Base-by-base conservation (phyloP, 208 protist species). In the Trypanosoma vivax region DNA sequence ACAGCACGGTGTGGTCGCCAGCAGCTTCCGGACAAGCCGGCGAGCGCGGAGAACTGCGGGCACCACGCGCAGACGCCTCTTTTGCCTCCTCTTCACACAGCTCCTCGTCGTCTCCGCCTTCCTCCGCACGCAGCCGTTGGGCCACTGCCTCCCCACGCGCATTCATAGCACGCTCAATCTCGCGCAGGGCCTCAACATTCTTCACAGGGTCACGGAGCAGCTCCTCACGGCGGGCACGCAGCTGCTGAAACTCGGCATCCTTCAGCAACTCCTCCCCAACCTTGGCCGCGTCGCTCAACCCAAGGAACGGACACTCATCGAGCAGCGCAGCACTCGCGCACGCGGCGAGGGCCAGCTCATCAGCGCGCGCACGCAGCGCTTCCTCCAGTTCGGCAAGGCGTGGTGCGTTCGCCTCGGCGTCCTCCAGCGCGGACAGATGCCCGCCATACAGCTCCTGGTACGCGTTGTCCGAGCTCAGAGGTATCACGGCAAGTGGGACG, bases 301-400 rank as follows among this genome's bases (percentile, higher is more conserved):
- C 48, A 35, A 68, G 53, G n/a, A n/a, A n/a, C n/a, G n/a, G n/a
- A n/a, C n/a, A n/a, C n/a, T n/a, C n/a, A n/a, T n/a, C n/a, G n/a
- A 49, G 63, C 61, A 51, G 66, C 52, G 51, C 67, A 66, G 37
- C 50, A 58, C 40, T 19, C 25, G 29, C 13, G 13, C 11, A 38
- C 33, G 9, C 33, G 13, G 39, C 40, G 1, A 60, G 30, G 2
- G 68, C 73, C 0, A 76, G 13, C 25, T 60, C 51, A 34, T 80
- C 73, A 2, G 73, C 73, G 2, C 67, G 61, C 3, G 29, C 28
- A 2, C 64, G 45, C 0, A 80, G 62, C 33, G 9, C 33, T 38
- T 9, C 13, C 33, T 38, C 33, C 9, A 38, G 33, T n/a, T 13
- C 11, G 13, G 33, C 13, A 9, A 38, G 13, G 33, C 9, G 33